Evolutionary conservation across 2,329 filamentous ascomycete species (phyloP).

Genomic region (Botrytis cinerea): DNA sequence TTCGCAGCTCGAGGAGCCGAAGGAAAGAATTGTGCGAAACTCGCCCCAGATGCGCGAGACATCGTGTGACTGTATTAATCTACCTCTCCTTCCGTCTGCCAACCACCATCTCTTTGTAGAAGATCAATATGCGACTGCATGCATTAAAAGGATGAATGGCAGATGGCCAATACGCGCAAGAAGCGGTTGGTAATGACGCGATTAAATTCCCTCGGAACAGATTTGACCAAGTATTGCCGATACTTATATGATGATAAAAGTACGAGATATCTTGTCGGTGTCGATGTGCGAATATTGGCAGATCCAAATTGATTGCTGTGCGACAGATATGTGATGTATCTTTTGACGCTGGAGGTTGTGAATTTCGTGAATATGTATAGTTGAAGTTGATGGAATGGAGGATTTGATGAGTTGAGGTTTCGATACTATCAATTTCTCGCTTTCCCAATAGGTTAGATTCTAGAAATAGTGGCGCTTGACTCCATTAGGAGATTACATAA

Average conservation of each 20-base stretch:
- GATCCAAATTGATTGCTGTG: slow-evolving; percentile 14
- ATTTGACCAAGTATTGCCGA: slow-evolving; percentile 11
- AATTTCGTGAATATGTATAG: slow-evolving; percentile 19
- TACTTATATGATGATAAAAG: slow-evolving; percentile 15
- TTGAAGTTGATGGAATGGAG: slow-evolving; percentile 22
- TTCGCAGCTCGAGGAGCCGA: slow-evolving; percentile 63
- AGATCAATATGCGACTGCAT: slow-evolving; percentile 36
- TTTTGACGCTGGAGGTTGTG: slow-evolving; percentile 22
- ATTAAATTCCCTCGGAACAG: slow-evolving; percentile 23
- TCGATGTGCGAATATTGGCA: slow-evolving; percentile 22
- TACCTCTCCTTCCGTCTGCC: slow-evolving; percentile 40
- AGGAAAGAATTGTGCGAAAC: slow-evolving; percentile 85
- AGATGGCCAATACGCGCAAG: slow-evolving; percentile 35
- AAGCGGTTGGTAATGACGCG: slow-evolving; percentile 28
- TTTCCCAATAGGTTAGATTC: slow-evolving; percentile 19
- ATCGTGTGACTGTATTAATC: slow-evolving; percentile 54
- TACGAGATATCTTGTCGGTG: slow-evolving; percentile 21
- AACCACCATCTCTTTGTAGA: slow-evolving; percentile 39
- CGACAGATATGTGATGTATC: slow-evolving; percentile 1
- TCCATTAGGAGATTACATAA: slow-evolving; percentile 8
- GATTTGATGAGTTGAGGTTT: slow-evolving; percentile 16
- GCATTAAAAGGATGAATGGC: slow-evolving; percentile 32
- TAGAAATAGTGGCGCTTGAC: slow-evolving; percentile 6
- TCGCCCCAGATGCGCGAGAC: slow-evolving; percentile 75
- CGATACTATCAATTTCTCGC: slow-evolving; percentile 20